Evolutionary conservation across 345 rosid species (phyloP), one percentile per base, ranked within the genome.

Genomic region (Eucalyptus erythrocorys): DNA sequence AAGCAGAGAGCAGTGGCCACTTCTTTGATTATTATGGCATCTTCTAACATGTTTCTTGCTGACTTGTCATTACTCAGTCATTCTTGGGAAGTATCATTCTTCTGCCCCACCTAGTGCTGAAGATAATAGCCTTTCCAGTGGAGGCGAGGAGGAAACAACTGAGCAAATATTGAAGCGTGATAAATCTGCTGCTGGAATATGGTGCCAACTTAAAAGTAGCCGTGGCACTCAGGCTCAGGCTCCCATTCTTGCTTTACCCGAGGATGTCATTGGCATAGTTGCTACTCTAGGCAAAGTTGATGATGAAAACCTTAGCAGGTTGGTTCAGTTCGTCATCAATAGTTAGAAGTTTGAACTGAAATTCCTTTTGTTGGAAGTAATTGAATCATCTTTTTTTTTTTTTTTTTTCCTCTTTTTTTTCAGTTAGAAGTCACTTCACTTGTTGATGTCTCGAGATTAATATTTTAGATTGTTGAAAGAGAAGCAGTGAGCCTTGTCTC

Each of bases 301-400:
- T 85, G 97, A 98, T 91, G 95, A 92, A 87, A 95, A 94, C 87
- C 96, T 98, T 86, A 95, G 95, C 95, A 93, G 95, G 99, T 95
- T 87, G 88, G 95, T 93, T 87, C 85, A 86, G 59, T 87, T 88
- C 87, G 87, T 15, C 87, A 53, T 86, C 26, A 10, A 55, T 34
- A 42, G 16, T 11, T 88, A 86, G 85, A 30, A 76, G 84, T 76
- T 76, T 3, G 47, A 76, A 40, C 47, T 76, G 84, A 76, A 37
- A 40, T 6, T 40, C 47, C 30, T 37, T n/a, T 76, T 21, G 47
- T 76, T 13, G 4, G 15, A 76, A 76, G 84, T 76, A 22, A 40
- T 76, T 76, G 47, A 76, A 48, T 19, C 48, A 22, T 34, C n/a
- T 8, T 11, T 6, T 17, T 6, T 2, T 2, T 19, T 50, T 17